Base-by-base conservation (phyloP, 495 filamentous ascomycete genomes). In the Podospora pseudoanserina region DNA sequence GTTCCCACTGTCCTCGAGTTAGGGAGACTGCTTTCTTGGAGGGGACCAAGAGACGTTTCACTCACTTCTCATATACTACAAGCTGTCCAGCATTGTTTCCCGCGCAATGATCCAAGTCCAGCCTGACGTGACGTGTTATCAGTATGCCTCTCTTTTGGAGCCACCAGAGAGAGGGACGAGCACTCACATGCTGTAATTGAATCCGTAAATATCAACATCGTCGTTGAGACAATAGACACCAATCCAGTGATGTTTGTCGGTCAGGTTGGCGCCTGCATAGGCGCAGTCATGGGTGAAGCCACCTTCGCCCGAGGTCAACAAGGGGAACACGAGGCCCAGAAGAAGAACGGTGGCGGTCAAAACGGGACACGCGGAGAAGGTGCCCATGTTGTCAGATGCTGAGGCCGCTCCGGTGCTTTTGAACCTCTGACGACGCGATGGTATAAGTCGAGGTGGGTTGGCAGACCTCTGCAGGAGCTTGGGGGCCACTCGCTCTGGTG, bases 171-270 rank as follows among this genome's bases (percentile, higher is more conserved):
- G 39, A 39, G 66, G 7, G 7, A 23, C 16, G 13, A 13, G 5
- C 32, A 30, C 32, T 57, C 66, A 72, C 72, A 70, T 72, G n/a
- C 65, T 70, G 60, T 74, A 72, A 56, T 70, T 74, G 70, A 66
- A 74, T 0, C 70, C 65, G 15, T 61, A 72, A 1, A 67, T 66
- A 3, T n/a, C 62, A 23, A 39, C 63, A 32, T 66, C 27, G 19
- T 74, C 61, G 62, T 74, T 72, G 55, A 62, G 64, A 49, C 72
- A 74, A 56, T 62, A 68, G 20, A 61, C 19, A 1, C 67, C 70
- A 1, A 74, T 60, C 70, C 67, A 74, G 68, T 72, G 72, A 15
- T 26, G 56, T 11, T 49, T 49, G 6, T 55, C 67, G 7, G 65
- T 63, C 5, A 74, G 49, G 54, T 60, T 72, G 6, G 63, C 65